Conservation (phyloP, 1,284 basidiomycete species). For the Leccinum solheimii region DNA sequence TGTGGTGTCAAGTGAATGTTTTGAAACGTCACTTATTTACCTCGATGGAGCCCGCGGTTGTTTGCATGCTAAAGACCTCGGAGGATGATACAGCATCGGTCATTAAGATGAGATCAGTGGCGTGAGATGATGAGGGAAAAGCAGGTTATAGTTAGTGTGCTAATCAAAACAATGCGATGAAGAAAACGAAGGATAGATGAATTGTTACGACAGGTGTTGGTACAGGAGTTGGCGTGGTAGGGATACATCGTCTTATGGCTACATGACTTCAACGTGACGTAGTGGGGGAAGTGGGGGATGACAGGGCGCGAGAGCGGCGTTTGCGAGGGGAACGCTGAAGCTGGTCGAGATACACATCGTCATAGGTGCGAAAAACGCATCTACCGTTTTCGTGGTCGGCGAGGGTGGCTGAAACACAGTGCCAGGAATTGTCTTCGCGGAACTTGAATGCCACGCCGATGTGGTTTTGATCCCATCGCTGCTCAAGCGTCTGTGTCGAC, state of each 20-base stretch:
- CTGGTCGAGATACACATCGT: slow-evolving; percentile 55
- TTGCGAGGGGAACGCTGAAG: slow-evolving; percentile 43
- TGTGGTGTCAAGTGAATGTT: background rate
- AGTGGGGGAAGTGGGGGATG: slow-evolving; percentile 26
- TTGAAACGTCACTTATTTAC: background rate
- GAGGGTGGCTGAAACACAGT: slow-evolving; percentile 62
- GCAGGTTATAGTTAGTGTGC: slow-evolving; percentile 3
- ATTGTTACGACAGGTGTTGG: slow-evolving; percentile 10
- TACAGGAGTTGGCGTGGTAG: slow-evolving; percentile 18
- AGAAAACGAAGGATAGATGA: slow-evolving; percentile 6
- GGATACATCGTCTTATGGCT: slow-evolving; percentile 18
- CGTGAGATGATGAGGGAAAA: slow-evolving; percentile 5
- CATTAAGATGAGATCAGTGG: slow-evolving; percentile 9
- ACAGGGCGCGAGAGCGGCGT: slow-evolving; percentile 23
- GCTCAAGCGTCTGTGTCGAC: slow-evolving; percentile 25
- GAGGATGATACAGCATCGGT: slow-evolving; percentile 11
- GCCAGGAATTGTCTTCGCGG: slow-evolving; percentile 47
- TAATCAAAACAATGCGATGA: slow-evolving; percentile 20
- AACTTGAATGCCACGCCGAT: slow-evolving; percentile 51
- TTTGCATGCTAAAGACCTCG: slow-evolving; percentile 3
- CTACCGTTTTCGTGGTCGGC: slow-evolving; percentile 46
- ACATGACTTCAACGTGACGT: slow-evolving; percentile 19
- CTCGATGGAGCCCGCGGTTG: background rate
- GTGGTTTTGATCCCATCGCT: slow-evolving; percentile 59
- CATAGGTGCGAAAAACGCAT: slow-evolving; percentile 59